Evolutionary conservation across 306 rosid species (phyloP), one percentile per base, ranked within the genome.

Genomic region (Prinsepia uniflora): DNA sequence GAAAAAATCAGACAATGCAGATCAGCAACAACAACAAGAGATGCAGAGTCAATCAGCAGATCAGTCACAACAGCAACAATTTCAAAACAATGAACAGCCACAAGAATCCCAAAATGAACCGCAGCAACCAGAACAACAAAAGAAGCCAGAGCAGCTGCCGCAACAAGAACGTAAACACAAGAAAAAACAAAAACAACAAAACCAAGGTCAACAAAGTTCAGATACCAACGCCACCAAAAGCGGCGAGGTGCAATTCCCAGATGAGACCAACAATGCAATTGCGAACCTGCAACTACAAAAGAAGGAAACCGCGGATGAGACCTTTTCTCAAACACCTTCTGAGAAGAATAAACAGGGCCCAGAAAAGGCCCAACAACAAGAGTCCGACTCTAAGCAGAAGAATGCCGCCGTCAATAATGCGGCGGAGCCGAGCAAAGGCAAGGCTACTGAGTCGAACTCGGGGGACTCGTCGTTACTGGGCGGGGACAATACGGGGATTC

Each of bases 401-500:
- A 67, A 40, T 7, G 65, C 54, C 44, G 75, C 57, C 13, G 66
- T 42, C 18, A 68, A 57, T 55, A 65, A 73, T 14, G 75, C 15
- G 66, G 75, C 41, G 6, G 74, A 68, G 41, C 73, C 45, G 55
- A 54, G 63, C 82, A 72, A 65, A 55, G 72, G 67, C 2, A 75
- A 40, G 39, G 57, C 18, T 5, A 66, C 49, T 2, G 80, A 79
- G 67, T 11, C 75, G 5, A 72, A 55, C 68, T 56, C 81, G 18
- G 76, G 69, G 8, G 84, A 82, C 41, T 19, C 77, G 34, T 19
- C 77, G 34, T 56, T 78, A 10, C 64, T 77, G 4, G 70, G 66
- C 15, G 79, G 72, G 34, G 79, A 67, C 20, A 78, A 18, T 75
- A 22, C 87, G 3, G 87, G 57, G 22, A 85, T 86, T 12, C 82